These are phyloP conservation scores for Prunus mongolica DNA, from an alignment of 306 rosid genomes.

Conservation along the genomic window DNA sequence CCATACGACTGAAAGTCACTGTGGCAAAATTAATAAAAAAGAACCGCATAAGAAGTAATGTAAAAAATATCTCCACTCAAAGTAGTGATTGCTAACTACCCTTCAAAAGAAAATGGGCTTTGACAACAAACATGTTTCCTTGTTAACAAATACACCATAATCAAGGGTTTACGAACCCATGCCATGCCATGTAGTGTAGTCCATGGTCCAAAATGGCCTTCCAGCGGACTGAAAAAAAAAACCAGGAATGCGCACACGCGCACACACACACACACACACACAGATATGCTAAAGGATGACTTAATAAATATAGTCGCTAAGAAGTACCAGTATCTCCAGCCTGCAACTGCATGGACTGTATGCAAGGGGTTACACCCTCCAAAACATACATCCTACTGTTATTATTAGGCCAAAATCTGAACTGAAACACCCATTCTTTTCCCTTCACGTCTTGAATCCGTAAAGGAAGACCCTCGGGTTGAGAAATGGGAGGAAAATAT, in stretches of 20 bases:
- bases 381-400: slow-evolving; percentile 99
- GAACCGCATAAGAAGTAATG: background rate
- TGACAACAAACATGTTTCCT: background rate
- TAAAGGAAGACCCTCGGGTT: slow-evolving; percentile 98
- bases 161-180: background rate
- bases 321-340: slow-evolving; percentile 96
- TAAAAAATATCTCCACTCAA: background rate
- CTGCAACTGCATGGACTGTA: slow-evolving; percentile 99
- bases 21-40: slow-evolving; percentile 21
- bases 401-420: slow-evolving; percentile 99
- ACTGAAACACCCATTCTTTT: slow-evolving; percentile 98
- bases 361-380: slow-evolving; percentile 99
- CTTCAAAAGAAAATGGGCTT: background rate
- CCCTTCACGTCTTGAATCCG: slow-evolving; percentile 96
- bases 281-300: background rate
- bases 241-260: background rate
- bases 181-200: no score
- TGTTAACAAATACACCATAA: background rate
- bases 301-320: background rate
- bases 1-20: slow-evolving; percentile 99
- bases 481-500: slow-evolving; percentile 96
- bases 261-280: no score
- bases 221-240: background rate
- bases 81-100: background rate
- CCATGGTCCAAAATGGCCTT: background rate